Evolutionary conservation across 495 filamentous ascomycete genomes (phyloP).

Genomic region (Tuber umbilicatum): DNA sequence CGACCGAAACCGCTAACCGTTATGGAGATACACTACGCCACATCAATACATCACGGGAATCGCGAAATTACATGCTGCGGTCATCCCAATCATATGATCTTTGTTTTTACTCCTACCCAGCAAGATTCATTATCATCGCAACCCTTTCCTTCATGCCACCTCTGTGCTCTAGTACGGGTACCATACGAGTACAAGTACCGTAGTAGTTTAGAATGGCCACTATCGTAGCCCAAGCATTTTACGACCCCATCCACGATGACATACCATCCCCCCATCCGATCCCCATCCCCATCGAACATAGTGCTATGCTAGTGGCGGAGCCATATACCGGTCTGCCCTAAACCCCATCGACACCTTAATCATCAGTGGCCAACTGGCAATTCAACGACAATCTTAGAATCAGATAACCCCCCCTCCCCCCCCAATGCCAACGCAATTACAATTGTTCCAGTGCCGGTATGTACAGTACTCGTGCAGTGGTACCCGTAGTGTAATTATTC

Average conservation of each 20-base stretch:
- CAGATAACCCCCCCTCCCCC: not conserved
- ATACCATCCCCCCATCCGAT: not conserved
- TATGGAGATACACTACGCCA: not conserved
- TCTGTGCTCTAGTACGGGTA: not conserved
- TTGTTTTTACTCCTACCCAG: not conserved
- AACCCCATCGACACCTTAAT: no score
- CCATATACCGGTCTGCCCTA: no score
- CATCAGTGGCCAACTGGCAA: not conserved
- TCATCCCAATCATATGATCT: not conserved
- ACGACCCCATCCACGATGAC: not conserved
- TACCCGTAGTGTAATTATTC: not conserved
- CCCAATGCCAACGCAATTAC: not conserved
- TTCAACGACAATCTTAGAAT: not conserved
- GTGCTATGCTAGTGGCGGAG: no score
- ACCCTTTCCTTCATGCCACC: not conserved
- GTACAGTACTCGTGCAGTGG: no score
- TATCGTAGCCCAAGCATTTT: not conserved
- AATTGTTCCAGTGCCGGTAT: not conserved
- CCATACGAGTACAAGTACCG: no score
- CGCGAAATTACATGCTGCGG: not conserved
- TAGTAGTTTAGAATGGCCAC: not conserved
- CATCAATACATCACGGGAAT: not conserved
- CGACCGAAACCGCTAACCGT: not conserved
- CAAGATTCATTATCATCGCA: not conserved
- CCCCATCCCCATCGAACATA: not conserved